Conservation (phyloP, 2,329 filamentous ascomycete genomes). For the Sporothrix pseudoabietina region DNA sequence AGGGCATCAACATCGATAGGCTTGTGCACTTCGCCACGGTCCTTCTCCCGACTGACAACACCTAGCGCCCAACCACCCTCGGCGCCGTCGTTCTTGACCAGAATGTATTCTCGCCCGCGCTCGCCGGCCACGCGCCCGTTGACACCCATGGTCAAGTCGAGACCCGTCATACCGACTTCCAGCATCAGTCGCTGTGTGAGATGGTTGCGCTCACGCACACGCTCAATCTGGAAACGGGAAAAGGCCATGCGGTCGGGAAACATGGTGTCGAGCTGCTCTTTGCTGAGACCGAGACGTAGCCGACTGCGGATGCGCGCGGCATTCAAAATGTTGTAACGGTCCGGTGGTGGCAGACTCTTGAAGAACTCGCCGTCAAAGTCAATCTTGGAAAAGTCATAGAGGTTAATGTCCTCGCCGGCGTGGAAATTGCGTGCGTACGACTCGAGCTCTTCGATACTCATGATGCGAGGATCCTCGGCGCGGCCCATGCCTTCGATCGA, state of each 20-base stretch:
- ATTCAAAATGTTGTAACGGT: constrained; percentile 97
- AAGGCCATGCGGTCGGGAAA: constrained; percentile 98
- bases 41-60: constrained; percentile 83
- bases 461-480: constrained; percentile 89
- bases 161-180: constrained; percentile 83
- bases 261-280: constrained; percentile 94
- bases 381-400: constrained; percentile 98
- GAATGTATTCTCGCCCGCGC: constrained; percentile 87
- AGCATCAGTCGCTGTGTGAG: constrained; percentile 94
- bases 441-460: constrained; percentile 92
- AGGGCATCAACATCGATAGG: constrained; percentile 87
- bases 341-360: constrained; percentile 80
- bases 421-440: constrained; percentile 93
- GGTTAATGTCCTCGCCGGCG: constrained; percentile 82
- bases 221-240: constrained; percentile 92
- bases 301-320: constrained; percentile 85
- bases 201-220: constrained; percentile 89
- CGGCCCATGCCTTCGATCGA: constrained; percentile 83
- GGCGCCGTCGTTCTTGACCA: constrained; percentile 92
- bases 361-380: constrained; percentile 98
- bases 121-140: constrained; percentile 81
- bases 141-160: constrained; percentile 68
- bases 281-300: constrained; percentile 91
- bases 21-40: constrained; percentile 76
- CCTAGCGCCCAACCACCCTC: constrained; percentile 96